These are phyloP conservation scores for Saccharomyces hybrid DNA, from an alignment of 1,139 yeast genomes.

Conservation along the genomic window DNA sequence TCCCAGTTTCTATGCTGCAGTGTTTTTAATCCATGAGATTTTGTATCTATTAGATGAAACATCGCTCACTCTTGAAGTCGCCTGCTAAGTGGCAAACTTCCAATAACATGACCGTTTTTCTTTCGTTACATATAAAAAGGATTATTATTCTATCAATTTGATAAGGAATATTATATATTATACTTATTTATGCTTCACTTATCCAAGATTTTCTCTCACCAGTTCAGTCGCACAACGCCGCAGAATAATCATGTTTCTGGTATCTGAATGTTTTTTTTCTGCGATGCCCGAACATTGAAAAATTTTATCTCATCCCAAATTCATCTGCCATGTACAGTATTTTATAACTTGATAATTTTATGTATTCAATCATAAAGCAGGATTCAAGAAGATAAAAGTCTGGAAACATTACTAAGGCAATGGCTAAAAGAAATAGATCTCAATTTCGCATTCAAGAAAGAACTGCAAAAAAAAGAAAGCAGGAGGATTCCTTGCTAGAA, in stretches of 20 bases:
- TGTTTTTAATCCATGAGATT: neutral
- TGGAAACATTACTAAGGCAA: constrained; percentile 3
- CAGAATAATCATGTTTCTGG: neutral
- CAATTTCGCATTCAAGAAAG: constrained; percentile 24
- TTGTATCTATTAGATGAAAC: neutral
- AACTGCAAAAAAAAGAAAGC: constrained; percentile 40
- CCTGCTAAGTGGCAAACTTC: neutral
- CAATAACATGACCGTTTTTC: neutral
- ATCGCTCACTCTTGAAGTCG: neutral
- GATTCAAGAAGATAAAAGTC: neutral
- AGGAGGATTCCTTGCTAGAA: constrained; percentile 43
- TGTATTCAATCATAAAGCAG: neutral
- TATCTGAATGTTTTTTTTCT: neutral
- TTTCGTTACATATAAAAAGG: neutral
- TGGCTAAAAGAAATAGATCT: constrained; percentile 27
- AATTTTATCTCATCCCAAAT: neutral
- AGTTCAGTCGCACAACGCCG: too few species aligned
- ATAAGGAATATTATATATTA: neutral
- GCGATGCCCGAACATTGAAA: neutral
- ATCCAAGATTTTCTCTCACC: too few species aligned
- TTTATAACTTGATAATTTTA: neutral
- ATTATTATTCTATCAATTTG: neutral
- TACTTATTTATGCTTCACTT: too few species aligned
- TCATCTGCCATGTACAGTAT: neutral
- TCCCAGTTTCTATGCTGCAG: neutral